phyloP scores from a whole-genome alignment of 768 basidiomycete genomes.

The Peribolospora kevripleyi region DNA sequence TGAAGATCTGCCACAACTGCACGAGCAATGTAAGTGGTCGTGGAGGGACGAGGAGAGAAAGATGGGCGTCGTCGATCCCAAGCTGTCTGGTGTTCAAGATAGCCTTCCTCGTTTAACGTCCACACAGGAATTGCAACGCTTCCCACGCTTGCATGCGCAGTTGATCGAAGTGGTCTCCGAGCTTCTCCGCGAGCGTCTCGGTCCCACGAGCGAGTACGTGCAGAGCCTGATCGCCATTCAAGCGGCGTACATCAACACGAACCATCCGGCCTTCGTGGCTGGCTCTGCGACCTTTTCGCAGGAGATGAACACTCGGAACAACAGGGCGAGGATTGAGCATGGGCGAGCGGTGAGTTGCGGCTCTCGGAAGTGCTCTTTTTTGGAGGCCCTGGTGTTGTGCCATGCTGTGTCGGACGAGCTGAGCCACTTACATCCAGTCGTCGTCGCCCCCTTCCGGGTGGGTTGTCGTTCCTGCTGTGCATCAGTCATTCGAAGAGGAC shows the following conservation, averaged over 20 bases:
- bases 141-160: slow-evolving; percentile 77
- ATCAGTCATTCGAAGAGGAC: too few relatives aligned
- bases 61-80: too few relatives aligned
- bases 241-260: slow-evolving; percentile 97
- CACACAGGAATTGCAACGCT: slow-evolving; percentile 74
- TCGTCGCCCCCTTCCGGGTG: too few relatives aligned
- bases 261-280: slow-evolving; percentile 80
- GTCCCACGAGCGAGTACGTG: slow-evolving; percentile 89
- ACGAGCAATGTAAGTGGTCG: slow-evolving; percentile 60
- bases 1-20: slow-evolving; percentile 98
- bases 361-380: neutral
- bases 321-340: neutral
- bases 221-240: slow-evolving; percentile 90
- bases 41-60: too few relatives aligned
- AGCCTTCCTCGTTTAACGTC: neutral
- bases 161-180: slow-evolving; percentile 94
- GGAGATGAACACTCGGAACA: neutral
- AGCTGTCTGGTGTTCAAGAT: too few relatives aligned
- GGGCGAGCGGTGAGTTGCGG: slow-evolving; percentile 1
- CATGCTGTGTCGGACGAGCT: too few relatives aligned
- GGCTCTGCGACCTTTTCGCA: slow-evolving; percentile 32
- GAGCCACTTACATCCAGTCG: too few relatives aligned
- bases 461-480: too few relatives aligned
- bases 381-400: too few relatives aligned
- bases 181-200: slow-evolving; percentile 73